A percentile compares a stretch with the other conserved stretches of the same genome.
phyloP scores from a whole-genome alignment of 805 yeast genomes.

The Starmerella powellii region DNA sequence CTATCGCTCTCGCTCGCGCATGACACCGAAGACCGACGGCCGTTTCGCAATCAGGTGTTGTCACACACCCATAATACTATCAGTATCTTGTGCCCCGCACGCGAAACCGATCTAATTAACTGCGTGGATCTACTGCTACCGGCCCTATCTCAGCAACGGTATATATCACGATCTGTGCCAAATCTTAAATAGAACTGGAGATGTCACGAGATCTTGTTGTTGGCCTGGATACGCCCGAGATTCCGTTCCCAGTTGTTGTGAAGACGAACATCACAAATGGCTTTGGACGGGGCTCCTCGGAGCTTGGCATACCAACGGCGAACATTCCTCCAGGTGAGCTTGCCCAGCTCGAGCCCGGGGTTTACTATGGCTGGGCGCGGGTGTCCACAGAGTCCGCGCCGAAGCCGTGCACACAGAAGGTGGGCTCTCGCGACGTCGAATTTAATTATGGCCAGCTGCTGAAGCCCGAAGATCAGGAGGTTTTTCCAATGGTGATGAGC shows the following conservation, averaged over 20 bases:
- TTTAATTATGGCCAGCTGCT: constrained; percentile 53
- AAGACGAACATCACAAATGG: constrained; percentile 52
- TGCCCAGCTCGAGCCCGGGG: constrained; percentile 52
- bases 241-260: constrained; percentile 31
- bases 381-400: constrained; percentile 24
- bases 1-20: too few species aligned
- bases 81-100: too few species aligned
- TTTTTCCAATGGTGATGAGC: constrained; percentile 84
- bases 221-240: constrained; percentile 26
- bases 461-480: constrained; percentile 30
- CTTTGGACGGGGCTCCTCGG: constrained; percentile 90
- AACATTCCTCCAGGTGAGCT: constrained; percentile 55
- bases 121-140: too few species aligned
- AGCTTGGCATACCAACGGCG: constrained; percentile 92
- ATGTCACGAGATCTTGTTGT: constrained; percentile 27
- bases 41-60: too few species aligned
- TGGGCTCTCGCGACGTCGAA: constrained; percentile 31
- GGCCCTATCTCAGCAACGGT: too few species aligned
- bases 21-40: too few species aligned
- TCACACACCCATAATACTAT: too few species aligned
- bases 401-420: constrained; percentile 26
- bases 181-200: too few species aligned
- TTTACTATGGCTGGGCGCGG: constrained; percentile 72
- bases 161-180: too few species aligned
- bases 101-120: too few species aligned